Evolutionary conservation across 176 grass and related monocot genomes (phyloP).

Genomic region (Rhynchospora breviuscula): DNA sequence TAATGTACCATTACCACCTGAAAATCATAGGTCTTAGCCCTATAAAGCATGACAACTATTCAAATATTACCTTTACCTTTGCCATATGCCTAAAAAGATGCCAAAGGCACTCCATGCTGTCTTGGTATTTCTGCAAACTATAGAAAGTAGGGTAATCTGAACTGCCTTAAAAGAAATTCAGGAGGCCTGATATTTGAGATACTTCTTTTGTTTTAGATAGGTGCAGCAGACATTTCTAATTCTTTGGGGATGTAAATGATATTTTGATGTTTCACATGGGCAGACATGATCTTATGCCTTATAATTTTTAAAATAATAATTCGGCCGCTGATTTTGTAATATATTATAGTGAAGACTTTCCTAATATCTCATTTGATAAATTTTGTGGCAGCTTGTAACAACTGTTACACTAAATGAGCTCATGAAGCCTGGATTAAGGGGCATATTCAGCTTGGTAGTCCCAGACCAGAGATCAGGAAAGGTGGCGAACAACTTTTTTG

Average conservation of each 20-base stretch:
- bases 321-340: neutral
- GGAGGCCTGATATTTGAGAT: neutral
- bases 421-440: constrained; percentile 53
- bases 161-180: neutral
- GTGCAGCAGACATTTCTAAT: neutral
- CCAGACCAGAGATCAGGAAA: constrained; percentile 74
- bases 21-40: neutral
- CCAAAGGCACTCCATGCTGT: neutral
- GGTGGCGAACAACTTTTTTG: constrained; percentile 24
- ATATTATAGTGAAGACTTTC: neutral
- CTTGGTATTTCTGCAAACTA: neutral
- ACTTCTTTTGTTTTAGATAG: neutral
- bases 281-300: neutral
- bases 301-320: neutral
- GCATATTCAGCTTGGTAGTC: constrained; percentile 64
- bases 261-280: neutral
- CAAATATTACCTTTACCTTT: neutral
- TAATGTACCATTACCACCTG: neutral
- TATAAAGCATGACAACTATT: neutral
- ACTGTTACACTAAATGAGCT: constrained; percentile 51
- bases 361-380: constrained; percentile 5
- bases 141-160: neutral
- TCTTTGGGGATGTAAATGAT: neutral
- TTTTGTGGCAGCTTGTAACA: constrained; percentile 53
- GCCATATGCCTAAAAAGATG: neutral